Percentiles rank a stretch among this genome's conserved stretches.
Conservation (phyloP, 352 stramenopile genomes). For the Pythium aphanidermatum region DNA sequence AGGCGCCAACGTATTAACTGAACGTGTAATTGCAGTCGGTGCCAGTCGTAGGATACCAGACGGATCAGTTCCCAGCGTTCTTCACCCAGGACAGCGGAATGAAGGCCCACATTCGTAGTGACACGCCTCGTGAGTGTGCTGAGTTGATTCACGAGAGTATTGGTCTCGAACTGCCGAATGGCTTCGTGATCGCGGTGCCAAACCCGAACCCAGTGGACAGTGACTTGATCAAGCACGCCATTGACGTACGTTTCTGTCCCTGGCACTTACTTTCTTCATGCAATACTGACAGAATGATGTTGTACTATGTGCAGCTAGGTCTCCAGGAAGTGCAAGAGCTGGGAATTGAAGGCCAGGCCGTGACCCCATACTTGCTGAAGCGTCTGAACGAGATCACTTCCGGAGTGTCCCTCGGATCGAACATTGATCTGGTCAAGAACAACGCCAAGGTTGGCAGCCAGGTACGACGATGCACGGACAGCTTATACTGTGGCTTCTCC, state of each 20-base stretch:
- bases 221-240: constrained; percentile 87
- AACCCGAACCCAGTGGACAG: constrained; percentile 84
- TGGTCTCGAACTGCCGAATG: constrained; percentile 75
- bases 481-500: constrained; percentile 1
- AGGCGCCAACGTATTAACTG: no score
- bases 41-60: constrained; percentile 89
- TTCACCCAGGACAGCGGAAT: constrained; percentile 93
- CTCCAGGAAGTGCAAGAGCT: constrained; percentile 81
- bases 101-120: constrained; percentile 77
- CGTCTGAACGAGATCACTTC: constrained; percentile 92
- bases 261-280: not conserved
- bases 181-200: constrained; percentile 83
- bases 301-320: constrained; percentile 35
- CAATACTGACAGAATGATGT: not conserved
- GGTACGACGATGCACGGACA: constrained; percentile 33
- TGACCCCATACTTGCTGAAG: constrained; percentile 91
- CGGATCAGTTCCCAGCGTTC: constrained; percentile 96
- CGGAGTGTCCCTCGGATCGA: constrained; percentile 90
- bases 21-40: constrained; percentile 71
- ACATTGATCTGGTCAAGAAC: constrained; percentile 96
- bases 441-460: constrained; percentile 95
- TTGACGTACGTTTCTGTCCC: constrained; percentile 42
- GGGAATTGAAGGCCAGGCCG: constrained; percentile 90
- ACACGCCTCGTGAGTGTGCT: constrained; percentile 86
- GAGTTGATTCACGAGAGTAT: constrained; percentile 75